Conservation (phyloP, 306 rosid genomes). For the Pyrus bretschneideri region DNA sequence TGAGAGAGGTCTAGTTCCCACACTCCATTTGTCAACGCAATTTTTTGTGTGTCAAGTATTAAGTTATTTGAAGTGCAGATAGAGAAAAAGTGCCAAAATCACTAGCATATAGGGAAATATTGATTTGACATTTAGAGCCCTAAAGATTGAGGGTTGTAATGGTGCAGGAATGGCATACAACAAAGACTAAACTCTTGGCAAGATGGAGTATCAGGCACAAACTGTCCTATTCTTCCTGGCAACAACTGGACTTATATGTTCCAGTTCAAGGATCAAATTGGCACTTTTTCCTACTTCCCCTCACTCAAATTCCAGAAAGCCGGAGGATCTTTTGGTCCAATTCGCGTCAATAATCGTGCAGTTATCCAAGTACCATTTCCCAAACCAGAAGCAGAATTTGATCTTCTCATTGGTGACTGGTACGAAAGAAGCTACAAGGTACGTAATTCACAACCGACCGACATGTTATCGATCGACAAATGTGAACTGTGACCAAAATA, state of each 20-base stretch:
- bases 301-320: conserved; percentile 59
- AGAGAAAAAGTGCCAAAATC: too few relatives aligned
- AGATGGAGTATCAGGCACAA: conserved; percentile 71
- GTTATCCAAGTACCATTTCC: conserved; percentile 43
- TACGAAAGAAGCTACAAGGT: conserved; percentile 47
- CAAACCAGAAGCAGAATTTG: conserved; percentile 57
- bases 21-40: too few relatives aligned
- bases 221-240: conserved; percentile 49
- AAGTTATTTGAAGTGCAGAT: too few relatives aligned
- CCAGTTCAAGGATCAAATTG: conserved; percentile 60
- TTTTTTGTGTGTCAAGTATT: too few relatives aligned
- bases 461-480: not conserved
- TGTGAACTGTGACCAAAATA: not conserved
- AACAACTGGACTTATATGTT: conserved; percentile 49
- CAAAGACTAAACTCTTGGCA: conserved; percentile 67
- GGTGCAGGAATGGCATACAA: conserved; percentile 60
- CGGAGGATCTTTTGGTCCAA: conserved; percentile 53
- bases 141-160: not conserved
- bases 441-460: not conserved
- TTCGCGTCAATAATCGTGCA: conserved; percentile 36
- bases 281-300: conserved; percentile 59
- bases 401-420: conserved; percentile 65
- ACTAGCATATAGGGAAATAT: too few relatives aligned
- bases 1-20: not conserved
- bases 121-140: not conserved